Evolutionary conservation across 225 moss, liverwort and hornwort genomes (phyloP), one percentile per base, ranked within the genome.

Genomic region (Sphagnum contortum): DNA sequence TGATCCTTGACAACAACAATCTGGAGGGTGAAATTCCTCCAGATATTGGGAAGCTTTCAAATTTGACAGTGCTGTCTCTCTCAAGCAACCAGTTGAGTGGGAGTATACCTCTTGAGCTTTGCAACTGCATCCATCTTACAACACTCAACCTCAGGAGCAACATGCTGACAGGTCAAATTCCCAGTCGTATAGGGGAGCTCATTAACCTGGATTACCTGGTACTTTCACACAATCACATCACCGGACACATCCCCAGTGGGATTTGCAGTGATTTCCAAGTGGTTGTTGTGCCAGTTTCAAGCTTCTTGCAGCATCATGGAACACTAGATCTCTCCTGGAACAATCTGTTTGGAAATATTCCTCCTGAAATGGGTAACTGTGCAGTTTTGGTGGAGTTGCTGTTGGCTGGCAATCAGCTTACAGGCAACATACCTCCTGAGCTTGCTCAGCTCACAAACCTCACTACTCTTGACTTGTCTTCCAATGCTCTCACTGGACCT

Each of bases 161-260:
- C 47, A 76, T 72, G 0, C 73, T 91, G 5, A 76, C 87, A 1
- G 94, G 94, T 0, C 48, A 69, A 45, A 89, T 94, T 29, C 94
- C 91, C 0, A 48, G 54, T 7, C 74, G 73, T 10, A 85, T 94
- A 2, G 91, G 91, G 59, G 79, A 89, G 67, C 83, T 94, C 6
- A 83, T 91, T 60, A 91, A 87, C 66, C 69, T 94, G 8, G 87
- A 89, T 51, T 91, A 94, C 72, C 70, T 94, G 68, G 83, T 85
- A 61, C 65, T 94, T 45, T 87, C 94, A 6, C 68, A 83, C 3
- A 94, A 94, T 66, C 51, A 80, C 9, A 77, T 94, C 13, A 73
- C 80, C 5, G 94, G 94, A 11, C 74, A 77, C 4, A 89, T 94
- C 6, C 94, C 94, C 3, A 57, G 62, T 3, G 79, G 75, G 49